Conservation (phyloP, 2,329 filamentous ascomycete species). For the Colletotrichum theobromicola region DNA sequence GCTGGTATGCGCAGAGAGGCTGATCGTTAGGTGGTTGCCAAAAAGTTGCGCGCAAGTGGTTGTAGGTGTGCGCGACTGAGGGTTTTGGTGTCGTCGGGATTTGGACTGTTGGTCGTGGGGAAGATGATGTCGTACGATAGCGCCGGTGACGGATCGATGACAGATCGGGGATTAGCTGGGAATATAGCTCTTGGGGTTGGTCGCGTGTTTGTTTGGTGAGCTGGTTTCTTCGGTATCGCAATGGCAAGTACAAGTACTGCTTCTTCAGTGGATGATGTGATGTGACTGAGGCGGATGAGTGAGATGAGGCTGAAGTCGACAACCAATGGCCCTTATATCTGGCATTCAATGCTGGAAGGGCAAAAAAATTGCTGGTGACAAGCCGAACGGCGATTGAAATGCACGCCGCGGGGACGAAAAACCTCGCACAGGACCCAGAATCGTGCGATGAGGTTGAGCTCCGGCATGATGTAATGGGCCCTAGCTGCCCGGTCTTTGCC, state of each 20-base stretch:
- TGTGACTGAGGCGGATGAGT: neutral
- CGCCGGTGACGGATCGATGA: conserved; percentile 13
- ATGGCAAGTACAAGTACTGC: neutral
- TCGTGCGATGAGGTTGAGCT: conserved; percentile 19
- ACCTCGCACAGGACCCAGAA: conserved; percentile 11
- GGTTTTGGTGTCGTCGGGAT: neutral
- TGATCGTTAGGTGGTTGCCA: neutral
- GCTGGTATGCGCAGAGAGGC: neutral
- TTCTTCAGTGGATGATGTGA: neutral
- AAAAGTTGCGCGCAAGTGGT: neutral
- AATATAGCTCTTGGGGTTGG: neutral
- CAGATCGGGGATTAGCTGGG: conserved; percentile 4
- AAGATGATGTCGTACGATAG: conserved; percentile 15
- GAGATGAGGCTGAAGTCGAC: neutral
- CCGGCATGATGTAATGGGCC: conserved; percentile 21
- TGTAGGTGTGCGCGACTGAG: neutral
- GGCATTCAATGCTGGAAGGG: neutral
- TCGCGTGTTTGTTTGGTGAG: neutral
- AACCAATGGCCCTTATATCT: conserved; percentile 6
- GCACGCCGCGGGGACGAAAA: conserved; percentile 3
- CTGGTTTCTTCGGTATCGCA: neutral
- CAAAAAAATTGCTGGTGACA: neutral
- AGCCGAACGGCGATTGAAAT: conserved; percentile 17
- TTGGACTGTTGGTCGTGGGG: neutral
- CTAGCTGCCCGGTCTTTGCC: conserved; percentile 17